These are phyloP conservation scores for Aspergillus indologenus DNA, from an alignment of 495 filamentous ascomycete species.

Conservation along the genomic window DNA sequence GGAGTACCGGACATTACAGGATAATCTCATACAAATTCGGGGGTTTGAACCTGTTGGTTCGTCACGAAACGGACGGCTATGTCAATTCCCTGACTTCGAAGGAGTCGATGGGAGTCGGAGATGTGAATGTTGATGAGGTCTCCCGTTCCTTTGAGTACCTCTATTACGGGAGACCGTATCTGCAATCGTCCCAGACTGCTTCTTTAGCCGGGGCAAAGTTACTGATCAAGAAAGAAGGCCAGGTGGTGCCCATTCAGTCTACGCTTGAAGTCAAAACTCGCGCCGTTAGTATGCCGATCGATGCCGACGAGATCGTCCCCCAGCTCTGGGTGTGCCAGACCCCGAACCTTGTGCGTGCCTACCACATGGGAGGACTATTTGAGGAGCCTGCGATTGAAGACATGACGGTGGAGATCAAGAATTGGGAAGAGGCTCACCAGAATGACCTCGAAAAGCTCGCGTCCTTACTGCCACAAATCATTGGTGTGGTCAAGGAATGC, in stretches of 20 bases:
- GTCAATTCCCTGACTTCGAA: conserved; percentile 15
- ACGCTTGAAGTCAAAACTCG: conserved; percentile 53
- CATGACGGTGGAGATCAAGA: conserved; percentile 29
- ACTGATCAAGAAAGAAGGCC: conserved; percentile 32
- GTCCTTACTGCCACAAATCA: conserved; percentile 35
- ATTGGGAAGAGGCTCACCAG: conserved; percentile 40
- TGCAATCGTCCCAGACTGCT: neutral
- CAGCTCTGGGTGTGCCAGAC: conserved; percentile 54
- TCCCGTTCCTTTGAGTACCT: conserved; percentile 26
- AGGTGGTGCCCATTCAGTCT: conserved; percentile 29
- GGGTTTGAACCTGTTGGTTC: conserved; percentile 42
- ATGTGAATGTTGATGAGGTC: conserved; percentile 16
- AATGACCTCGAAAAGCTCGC: conserved; percentile 31
- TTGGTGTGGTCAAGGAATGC: conserved; percentile 25
- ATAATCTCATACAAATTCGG: conserved; percentile 47
- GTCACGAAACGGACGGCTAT: conserved; percentile 48
- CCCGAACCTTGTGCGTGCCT: conserved; percentile 46
- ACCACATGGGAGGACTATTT: conserved; percentile 44
- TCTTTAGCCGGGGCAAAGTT: conserved; percentile 27
- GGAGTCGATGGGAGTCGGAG: conserved; percentile 2
- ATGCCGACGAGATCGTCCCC: conserved; percentile 35
- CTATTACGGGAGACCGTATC: conserved; percentile 21
- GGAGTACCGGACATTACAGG: conserved; percentile 47
- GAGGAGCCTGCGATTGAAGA: conserved; percentile 33
- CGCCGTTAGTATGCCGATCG: conserved; percentile 30